Conservation (phyloP, 768 basidiomycete species). For the Boletus vinaceobasis region DNA sequence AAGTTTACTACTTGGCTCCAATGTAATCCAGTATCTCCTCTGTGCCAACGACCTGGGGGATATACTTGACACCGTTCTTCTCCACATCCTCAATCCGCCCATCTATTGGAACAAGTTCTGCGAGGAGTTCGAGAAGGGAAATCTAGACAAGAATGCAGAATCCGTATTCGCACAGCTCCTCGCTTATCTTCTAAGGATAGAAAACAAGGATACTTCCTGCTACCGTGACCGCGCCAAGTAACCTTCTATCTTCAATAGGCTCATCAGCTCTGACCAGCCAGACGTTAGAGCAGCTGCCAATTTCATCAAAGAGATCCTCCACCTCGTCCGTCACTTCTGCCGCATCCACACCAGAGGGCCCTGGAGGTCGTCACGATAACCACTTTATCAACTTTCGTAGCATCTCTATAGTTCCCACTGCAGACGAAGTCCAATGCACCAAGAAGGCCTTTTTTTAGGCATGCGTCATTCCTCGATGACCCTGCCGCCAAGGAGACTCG, state of each 20-base stretch:
- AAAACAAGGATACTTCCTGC: constrained; percentile 30
- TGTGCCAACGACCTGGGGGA: constrained; percentile 36
- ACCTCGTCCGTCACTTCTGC: constrained; percentile 22
- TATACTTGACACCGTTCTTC: constrained; percentile 38
- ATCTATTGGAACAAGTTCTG: constrained; percentile 47
- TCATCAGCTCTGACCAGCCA: constrained; percentile 22
- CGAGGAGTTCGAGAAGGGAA: constrained; percentile 33
- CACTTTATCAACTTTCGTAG: constrained; percentile 58
- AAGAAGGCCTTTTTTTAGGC: constrained; percentile 48
- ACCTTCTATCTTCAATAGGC: constrained; percentile 24
- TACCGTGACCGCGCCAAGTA: constrained; percentile 41
- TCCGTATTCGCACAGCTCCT: constrained; percentile 47
- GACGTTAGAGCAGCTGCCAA: constrained; percentile 31
- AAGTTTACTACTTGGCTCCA: constrained; percentile 39
- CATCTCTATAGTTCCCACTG: constrained; percentile 62
- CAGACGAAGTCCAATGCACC: constrained; percentile 49
- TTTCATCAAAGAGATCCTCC: constrained; percentile 39
- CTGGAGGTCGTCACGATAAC: constrained; percentile 71
- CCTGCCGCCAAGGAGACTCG: constrained; percentile 36
- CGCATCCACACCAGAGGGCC: constrained; percentile 25
- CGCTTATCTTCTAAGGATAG: constrained; percentile 42
- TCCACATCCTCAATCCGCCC: constrained; percentile 45
- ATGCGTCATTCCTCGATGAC: constrained; percentile 42
- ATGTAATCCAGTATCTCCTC: constrained; percentile 39
- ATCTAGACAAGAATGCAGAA: constrained; percentile 35